phyloP scores from a whole-genome alignment of 1,139 yeast genomes.

The Ogataea hybrid region DNA sequence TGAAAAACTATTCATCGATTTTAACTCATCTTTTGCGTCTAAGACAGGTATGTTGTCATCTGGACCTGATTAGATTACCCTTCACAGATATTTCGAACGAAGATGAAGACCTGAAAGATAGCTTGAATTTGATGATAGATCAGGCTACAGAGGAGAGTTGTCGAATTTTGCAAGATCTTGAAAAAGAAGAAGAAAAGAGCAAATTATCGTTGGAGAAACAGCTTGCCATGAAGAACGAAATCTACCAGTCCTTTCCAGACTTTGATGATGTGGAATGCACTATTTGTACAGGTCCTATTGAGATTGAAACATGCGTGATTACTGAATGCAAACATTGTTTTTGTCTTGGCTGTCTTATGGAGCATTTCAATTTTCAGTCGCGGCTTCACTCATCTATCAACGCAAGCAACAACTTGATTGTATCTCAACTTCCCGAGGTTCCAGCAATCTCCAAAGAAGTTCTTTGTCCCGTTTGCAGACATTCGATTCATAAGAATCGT shows the following conservation, averaged over 20 bases:
- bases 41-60: slow-evolving; percentile 88
- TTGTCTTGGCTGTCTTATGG: slow-evolving; percentile 71
- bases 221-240: slow-evolving; percentile 27
- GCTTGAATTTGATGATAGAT: slow-evolving; percentile 14
- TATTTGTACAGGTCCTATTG: slow-evolving; percentile 73
- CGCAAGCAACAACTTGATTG: neutral
- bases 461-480: slow-evolving; percentile 63
- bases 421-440: no score
- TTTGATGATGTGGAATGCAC: slow-evolving; percentile 73
- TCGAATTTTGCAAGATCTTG: slow-evolving; percentile 23
- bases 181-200: slow-evolving; percentile 25
- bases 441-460: slow-evolving; percentile 8
- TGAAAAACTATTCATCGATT: slow-evolving; percentile 74
- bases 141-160: slow-evolving; percentile 30
- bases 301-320: slow-evolving; percentile 52
- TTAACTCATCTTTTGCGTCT: slow-evolving; percentile 79
- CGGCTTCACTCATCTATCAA: slow-evolving; percentile 12
- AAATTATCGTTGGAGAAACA: slow-evolving; percentile 25
- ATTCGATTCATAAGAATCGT: slow-evolving; percentile 41
- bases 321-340: slow-evolving; percentile 83
- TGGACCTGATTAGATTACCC: slow-evolving; percentile 53
- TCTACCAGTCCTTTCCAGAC: slow-evolving; percentile 35
- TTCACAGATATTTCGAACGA: slow-evolving; percentile 34
- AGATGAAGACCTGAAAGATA: slow-evolving; percentile 22
- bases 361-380: slow-evolving; percentile 51